Evolutionary conservation across 148 eudicot genomes (phyloP), one percentile per base, ranked within the genome.

Genomic region (Cornus kousa): DNA sequence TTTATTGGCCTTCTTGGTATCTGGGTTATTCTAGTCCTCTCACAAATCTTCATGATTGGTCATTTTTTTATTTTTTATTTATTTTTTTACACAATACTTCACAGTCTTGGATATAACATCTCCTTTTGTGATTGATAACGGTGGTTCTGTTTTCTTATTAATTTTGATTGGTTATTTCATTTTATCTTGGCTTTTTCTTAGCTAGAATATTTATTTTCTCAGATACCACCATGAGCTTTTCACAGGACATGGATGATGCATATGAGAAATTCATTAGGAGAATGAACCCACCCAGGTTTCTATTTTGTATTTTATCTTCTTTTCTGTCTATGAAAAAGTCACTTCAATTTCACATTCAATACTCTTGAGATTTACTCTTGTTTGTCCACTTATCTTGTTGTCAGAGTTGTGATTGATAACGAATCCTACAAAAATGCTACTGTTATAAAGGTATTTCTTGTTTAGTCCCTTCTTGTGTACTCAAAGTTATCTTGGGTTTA

Each of bases 201-300:
- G 23, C 14, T 77, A 33, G 7, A 59, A 65, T 65, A n/a, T 60
- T 65, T 70, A 46, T 77, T 78, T 72, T 23, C 74, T 82, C 89
- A 89, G 97, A 91, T 53, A 31, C 81, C 20, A 83, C 78, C 53
- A 86, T 89, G 90, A 91, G 89, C 76, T 95, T 55, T 85, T 88
- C 97, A 67, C 83, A 85, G 33, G 87, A 87, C 75, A 88, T 84
- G 88, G 94, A 91, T 80, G 94, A 93, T 82, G 99, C 93, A 72
- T 95, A 95, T 81, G 94, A 95, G 89, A 95, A 95, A 74, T 87
- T 95, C 13, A 87, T 95, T 53, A 89, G 94, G 86, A 86, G 99
- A 84, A 93, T 95, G 99, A 93, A 95, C 77, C 99, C 99, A 70
- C 97, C 99, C 0, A 93, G 97, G 97, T 84, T 79, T 46, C 74